phyloP scores from a whole-genome alignment of 2,329 filamentous ascomycete genomes.

The Xylariaceae sp. region DNA sequence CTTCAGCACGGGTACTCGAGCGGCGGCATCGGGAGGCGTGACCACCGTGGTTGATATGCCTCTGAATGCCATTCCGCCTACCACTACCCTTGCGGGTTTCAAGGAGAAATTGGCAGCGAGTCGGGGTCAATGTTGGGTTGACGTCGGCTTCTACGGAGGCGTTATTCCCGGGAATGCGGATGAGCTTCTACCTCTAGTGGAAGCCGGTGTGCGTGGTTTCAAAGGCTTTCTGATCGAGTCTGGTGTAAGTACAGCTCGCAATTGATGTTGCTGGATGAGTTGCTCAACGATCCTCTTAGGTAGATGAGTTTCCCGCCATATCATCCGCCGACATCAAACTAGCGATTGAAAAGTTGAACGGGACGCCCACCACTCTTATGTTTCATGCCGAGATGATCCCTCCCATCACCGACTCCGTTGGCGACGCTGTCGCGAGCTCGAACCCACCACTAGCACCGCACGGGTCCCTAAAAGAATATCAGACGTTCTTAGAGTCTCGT shows the following conservation, averaged over 20 bases:
- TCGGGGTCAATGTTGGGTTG: conserved; percentile 88
- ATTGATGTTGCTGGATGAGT: conserved; percentile 17
- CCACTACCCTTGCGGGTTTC: conserved; percentile 79
- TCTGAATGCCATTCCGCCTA: conserved; percentile 92
- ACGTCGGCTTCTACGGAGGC: conserved; percentile 97
- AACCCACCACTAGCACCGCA: conserved; percentile 65
- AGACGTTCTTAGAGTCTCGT: conserved; percentile 86
- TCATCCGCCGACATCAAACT: conserved; percentile 71
- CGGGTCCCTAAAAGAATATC: conserved; percentile 72
- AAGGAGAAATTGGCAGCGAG: conserved; percentile 83
- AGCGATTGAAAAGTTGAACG: conserved; percentile 75
- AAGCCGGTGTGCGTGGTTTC: conserved; percentile 86
- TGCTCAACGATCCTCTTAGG: conserved; percentile 45
- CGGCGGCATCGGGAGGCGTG: conserved; percentile 90
- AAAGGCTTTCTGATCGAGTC: conserved; percentile 98
- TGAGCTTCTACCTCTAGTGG: conserved; percentile 74
- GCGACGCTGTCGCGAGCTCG: conserved; percentile 69
- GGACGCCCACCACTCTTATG: conserved; percentile 87
- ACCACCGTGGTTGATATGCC: conserved; percentile 98
- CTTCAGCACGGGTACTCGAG: conserved; percentile 89
- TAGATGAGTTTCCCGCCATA: conserved; percentile 95
- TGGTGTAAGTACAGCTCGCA: conserved; percentile 59
- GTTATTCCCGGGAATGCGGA: conserved; percentile 83
- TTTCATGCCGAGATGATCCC: conserved; percentile 99
- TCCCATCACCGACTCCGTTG: conserved; percentile 74